phyloP scores from a whole-genome alignment of 768 basidiomycete species.

The Rhizopogon vinicolor region DNA sequence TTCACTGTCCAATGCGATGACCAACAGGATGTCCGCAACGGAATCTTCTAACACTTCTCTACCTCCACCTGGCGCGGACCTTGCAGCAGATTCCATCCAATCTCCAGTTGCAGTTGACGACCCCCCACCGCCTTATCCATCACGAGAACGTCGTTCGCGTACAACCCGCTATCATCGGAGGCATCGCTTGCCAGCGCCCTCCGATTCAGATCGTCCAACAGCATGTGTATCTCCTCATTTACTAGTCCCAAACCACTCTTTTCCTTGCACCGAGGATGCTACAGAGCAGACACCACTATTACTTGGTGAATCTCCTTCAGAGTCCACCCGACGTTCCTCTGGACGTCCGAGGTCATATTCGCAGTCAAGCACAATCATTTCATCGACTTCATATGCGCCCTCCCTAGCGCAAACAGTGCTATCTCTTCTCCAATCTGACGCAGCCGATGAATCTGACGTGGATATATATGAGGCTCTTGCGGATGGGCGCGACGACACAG shows the following conservation, averaged over 20 bases:
- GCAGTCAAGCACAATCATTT: slow-evolving; percentile 45
- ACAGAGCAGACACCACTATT: slow-evolving; percentile 50
- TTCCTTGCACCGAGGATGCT: slow-evolving; percentile 23
- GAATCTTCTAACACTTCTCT: background rate
- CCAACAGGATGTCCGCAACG: background rate
- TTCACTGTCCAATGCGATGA: no score
- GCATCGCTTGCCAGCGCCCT: slow-evolving; percentile 26
- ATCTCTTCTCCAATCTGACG: slow-evolving; percentile 60
- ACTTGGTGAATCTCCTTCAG: slow-evolving; percentile 15
- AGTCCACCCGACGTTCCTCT: slow-evolving; percentile 17
- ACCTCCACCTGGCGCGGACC: background rate
- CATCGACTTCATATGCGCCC: slow-evolving; percentile 47
- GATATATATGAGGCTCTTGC: slow-evolving; percentile 24
- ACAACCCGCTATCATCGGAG: slow-evolving; percentile 25
- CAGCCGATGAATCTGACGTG: slow-evolving; percentile 35
- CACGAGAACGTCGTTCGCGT: slow-evolving; percentile 38
- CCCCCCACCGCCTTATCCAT: slow-evolving; percentile 73
- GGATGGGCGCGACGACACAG: slow-evolving; percentile 19
- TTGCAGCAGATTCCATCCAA: slow-evolving; percentile 8
- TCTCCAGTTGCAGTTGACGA: slow-evolving; percentile 28
- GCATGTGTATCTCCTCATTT: slow-evolving; percentile 21
- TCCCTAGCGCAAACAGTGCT: slow-evolving; percentile 66
- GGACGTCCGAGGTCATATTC: slow-evolving; percentile 52
- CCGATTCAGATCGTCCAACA: slow-evolving; percentile 31
- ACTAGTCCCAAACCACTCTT: slow-evolving; percentile 19